Percentiles rank a stretch among this genome's conserved stretches.
Evolutionary conservation across 768 basidiomycete genomes (phyloP).

Genomic region (Pisolithus microcarpus): DNA sequence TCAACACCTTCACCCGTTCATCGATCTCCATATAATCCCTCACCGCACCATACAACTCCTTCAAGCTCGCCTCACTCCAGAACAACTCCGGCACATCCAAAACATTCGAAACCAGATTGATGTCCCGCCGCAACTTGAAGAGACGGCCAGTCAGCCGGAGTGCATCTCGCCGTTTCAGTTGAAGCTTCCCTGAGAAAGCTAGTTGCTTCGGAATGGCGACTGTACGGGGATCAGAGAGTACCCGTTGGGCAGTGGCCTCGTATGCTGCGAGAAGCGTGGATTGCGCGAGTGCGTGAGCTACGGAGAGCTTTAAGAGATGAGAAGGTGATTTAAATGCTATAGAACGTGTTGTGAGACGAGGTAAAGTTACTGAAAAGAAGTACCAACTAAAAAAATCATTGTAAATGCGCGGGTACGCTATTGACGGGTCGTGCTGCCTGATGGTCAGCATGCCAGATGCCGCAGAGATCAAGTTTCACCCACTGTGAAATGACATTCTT

Average conservation of each 20-base stretch:
- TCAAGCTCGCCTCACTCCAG: slow-evolving; percentile 89
- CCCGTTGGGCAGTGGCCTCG: slow-evolving; percentile 69
- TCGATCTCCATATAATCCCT: slow-evolving; percentile 93
- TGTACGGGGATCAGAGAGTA: slow-evolving; percentile 71
- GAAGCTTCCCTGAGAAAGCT: slow-evolving; percentile 67
- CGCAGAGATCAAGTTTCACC: slow-evolving; percentile 18
- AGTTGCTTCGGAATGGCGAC: slow-evolving; percentile 80
- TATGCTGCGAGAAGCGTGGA: slow-evolving; percentile 87
- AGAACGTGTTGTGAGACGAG: slow-evolving; percentile 1
- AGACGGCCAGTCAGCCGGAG: slow-evolving; percentile 79
- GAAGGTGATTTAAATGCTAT: slow-evolving; percentile 88
- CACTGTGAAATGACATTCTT: slow-evolving; percentile 87
- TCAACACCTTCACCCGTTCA: slow-evolving; percentile 72
- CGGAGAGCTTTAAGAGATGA: slow-evolving; percentile 85
- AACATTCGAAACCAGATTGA: slow-evolving; percentile 89
- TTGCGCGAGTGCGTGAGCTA: slow-evolving; percentile 90
- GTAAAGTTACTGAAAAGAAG: neutral
- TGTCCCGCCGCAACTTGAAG: slow-evolving; percentile 83
- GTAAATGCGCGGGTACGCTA: slow-evolving; percentile 85
- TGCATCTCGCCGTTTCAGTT: slow-evolving; percentile 72
- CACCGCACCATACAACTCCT: slow-evolving; percentile 85
- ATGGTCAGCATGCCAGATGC: neutral
- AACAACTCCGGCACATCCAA: slow-evolving; percentile 91
- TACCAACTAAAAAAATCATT: slow-evolving; percentile 91
- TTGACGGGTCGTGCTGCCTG: slow-evolving; percentile 72